Evolutionary conservation across 805 yeast species (phyloP), one percentile per base, ranked within the genome.

Genomic region (Candida railenensis): DNA sequence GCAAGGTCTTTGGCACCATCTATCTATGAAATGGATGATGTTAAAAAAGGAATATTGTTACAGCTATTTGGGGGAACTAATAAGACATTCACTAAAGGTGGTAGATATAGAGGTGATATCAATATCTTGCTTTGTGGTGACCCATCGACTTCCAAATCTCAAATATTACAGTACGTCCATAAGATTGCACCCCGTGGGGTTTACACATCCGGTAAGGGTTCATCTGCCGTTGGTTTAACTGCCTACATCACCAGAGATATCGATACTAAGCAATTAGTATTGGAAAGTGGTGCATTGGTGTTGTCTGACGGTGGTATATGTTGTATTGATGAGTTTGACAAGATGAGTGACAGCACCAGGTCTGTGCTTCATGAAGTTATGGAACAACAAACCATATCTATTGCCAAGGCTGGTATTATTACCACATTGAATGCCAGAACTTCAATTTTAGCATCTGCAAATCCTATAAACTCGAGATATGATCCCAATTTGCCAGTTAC

Each of bases 331-430:
- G 99, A 94, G 74, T 94, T 92, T 62, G 99, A 94, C 70, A 94
- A 94, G 68, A 94, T 94, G 99, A 80, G 86, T 45, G 98, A 94
- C 55, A 71, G 95, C 1, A 92, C 98, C 0, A 76, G 98, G 59
- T 89, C 97, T 7, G 98, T 94, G 9, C 73, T 94, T 45, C 99
- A 94, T 64, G 99, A 94, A 75, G 99, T 94, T 9, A 94, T 94
- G 99, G 99, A 94, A 71, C 99, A 94, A 65, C 99, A 94, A 66
- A 94, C 99, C 1, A 94, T 94, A 38, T 90, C 97, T 8, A 89
- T 94, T 59, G 99, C 99, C 28, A 94, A 94, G 61, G 99, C 99
- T 1, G 99, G 99, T 49, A 94, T 94, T 60, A 94, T 94, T 58
- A 94, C 99, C 4, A 94, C 98, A 0, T 74, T 94, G 50, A 94